phyloP scores from a whole-genome alignment of 371 early-diverging fungal species.

The Funneliformis caledonium region DNA sequence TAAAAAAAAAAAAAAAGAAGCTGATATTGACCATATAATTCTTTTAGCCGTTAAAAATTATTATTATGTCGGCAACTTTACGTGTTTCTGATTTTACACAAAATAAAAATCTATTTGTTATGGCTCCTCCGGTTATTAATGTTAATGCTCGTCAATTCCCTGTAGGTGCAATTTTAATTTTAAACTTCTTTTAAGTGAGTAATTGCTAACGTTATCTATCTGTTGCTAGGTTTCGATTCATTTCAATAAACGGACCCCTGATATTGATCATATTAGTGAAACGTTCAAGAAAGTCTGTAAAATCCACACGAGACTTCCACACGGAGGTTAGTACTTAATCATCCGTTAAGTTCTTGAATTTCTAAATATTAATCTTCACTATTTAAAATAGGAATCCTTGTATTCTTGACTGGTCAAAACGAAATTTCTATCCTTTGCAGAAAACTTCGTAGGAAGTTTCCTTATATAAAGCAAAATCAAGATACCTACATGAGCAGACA shows the following conservation, averaged over 20 bases:
- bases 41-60: constrained; percentile 82
- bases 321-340: constrained; percentile 64
- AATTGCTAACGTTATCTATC: not conserved
- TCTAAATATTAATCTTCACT: not conserved
- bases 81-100: constrained; percentile 91
- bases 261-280: constrained; percentile 74
- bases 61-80: constrained; percentile 99
- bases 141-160: constrained; percentile 95
- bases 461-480: constrained; percentile 43
- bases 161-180: constrained; percentile 46
- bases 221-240: constrained; percentile 73
- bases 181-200: not conserved
- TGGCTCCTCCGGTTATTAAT: constrained; percentile 84
- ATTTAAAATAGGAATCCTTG: constrained; percentile 62
- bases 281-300: constrained; percentile 89
- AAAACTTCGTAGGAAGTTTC: constrained; percentile 71
- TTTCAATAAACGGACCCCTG: constrained; percentile 78
- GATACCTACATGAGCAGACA: constrained; percentile 15
- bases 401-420: constrained; percentile 92
- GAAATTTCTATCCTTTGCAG: constrained; percentile 85
- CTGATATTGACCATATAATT: constrained; percentile 16
- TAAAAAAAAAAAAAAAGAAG: not conserved
- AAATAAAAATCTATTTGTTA: constrained; percentile 77
- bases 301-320: constrained; percentile 88
- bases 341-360: not conserved